Percentiles rank a stretch among this genome's conserved stretches.
phyloP scores from a whole-genome alignment of 805 yeast species.

The Ogataea angusta region DNA sequence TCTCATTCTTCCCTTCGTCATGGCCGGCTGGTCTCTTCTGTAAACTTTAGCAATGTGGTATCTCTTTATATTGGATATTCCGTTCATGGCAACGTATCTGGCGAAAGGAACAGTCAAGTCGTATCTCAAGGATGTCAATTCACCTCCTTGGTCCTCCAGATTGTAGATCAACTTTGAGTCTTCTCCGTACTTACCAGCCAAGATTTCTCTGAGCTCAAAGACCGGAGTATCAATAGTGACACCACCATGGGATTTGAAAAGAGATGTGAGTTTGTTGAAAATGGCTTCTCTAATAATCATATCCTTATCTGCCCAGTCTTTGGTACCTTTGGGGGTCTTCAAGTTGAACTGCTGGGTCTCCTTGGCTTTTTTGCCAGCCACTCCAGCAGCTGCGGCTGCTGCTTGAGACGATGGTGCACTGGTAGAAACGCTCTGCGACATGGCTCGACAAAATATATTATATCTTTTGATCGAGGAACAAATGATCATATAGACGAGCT shows the following conservation, averaged over 20 bases:
- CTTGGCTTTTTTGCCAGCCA: constrained; percentile 36
- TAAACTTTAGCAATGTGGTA: constrained; percentile 98
- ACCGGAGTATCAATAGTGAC: constrained; percentile 98
- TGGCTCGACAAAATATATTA: constrained; percentile 7
- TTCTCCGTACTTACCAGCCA: constrained; percentile 97
- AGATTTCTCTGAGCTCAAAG: constrained; percentile 90
- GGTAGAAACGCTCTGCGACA: constrained; percentile 10
- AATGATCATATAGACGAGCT: constrained; percentile 7
- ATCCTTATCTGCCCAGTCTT: constrained; percentile 98
- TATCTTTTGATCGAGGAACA: constrained; percentile 11
- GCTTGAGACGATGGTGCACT: constrained; percentile 1
- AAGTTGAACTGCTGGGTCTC: constrained; percentile 62
- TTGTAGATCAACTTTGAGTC: constrained; percentile 95
- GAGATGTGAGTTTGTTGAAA: constrained; percentile 63
- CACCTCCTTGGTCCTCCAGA: constrained; percentile 98
- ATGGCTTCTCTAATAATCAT: constrained; percentile 92
- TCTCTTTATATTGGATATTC: constrained; percentile 83
- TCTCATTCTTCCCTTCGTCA: constrained; percentile 99
- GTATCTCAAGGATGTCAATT: constrained; percentile 88
- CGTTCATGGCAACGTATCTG: constrained; percentile 94
- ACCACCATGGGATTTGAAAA: constrained; percentile 96
- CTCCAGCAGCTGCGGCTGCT: background rate
- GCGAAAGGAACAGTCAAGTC: constrained; percentile 99
- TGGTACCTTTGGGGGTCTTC: constrained; percentile 96
- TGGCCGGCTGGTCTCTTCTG: constrained; percentile 99